phyloP scores from a whole-genome alignment of 306 rosid genomes.

The Castanospermum australe region DNA sequence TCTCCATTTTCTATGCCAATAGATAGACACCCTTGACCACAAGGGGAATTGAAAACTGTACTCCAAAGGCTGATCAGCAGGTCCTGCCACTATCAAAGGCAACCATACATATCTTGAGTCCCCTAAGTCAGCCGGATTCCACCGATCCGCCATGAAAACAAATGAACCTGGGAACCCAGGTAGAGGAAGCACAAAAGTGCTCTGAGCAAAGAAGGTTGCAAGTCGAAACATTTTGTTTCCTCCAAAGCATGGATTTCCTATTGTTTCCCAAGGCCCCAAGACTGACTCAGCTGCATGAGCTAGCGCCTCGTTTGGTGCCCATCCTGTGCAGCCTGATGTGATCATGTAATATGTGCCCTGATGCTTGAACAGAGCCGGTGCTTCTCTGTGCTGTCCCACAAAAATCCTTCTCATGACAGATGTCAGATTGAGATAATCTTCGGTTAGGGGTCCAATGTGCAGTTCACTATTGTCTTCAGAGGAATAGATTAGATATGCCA shows the following conservation, averaged over 20 bases:
- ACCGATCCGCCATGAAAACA: constrained; percentile 87
- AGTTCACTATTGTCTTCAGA: constrained; percentile 96
- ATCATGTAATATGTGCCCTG: constrained; percentile 92
- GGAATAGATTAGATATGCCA: constrained; percentile 88
- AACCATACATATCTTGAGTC: constrained; percentile 94
- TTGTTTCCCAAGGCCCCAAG: constrained; percentile 92
- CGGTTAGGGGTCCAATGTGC: constrained; percentile 82
- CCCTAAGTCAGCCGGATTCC: constrained; percentile 90
- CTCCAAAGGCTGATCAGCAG: constrained; percentile 81
- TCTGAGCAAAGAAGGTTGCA: constrained; percentile 88
- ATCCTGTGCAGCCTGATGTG: constrained; percentile 96
- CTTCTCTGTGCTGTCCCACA: constrained; percentile 92
- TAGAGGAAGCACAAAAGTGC: constrained; percentile 83
- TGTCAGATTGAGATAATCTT: constrained; percentile 76
- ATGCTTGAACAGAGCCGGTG: constrained; percentile 94
- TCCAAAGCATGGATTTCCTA: constrained; percentile 89
- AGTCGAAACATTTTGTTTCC: constrained; percentile 73
- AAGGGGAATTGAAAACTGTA: constrained; percentile 84
- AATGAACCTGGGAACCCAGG: constrained; percentile 65
- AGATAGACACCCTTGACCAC: constrained; percentile 96
- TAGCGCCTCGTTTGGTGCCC: constrained; percentile 97
- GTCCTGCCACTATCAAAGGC: constrained; percentile 89
- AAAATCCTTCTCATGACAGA: constrained; percentile 63
- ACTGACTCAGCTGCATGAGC: constrained; percentile 90
- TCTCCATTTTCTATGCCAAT: constrained; percentile 96